Conservation (phyloP, 495 filamentous ascomycete species). For the Daldinia childiae region DNA sequence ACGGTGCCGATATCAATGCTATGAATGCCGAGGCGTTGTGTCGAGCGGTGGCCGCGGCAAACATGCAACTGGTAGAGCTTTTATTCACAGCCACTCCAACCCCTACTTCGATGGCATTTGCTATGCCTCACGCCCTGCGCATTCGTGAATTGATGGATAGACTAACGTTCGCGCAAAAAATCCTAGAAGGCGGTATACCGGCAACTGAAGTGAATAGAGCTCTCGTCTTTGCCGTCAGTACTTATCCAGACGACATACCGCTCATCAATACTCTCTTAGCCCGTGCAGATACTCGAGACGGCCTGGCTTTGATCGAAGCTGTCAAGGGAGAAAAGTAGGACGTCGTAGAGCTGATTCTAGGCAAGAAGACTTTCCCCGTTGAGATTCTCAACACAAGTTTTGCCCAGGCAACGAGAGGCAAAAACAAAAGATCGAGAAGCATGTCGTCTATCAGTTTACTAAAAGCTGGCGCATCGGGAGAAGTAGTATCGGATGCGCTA, state of each 20-base stretch:
- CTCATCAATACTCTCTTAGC: conserved; percentile 51
- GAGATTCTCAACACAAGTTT: conserved; percentile 48
- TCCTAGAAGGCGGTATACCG: conserved; percentile 54
- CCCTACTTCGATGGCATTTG: conserved; percentile 48
- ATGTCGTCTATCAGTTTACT: conserved; percentile 51
- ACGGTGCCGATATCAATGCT: conserved; percentile 56
- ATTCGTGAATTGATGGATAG: conserved; percentile 56
- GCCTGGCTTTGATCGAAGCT: conserved; percentile 52
- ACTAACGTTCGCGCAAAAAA: conserved; percentile 51
- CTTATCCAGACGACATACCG: conserved; percentile 51
- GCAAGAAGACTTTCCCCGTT: conserved; percentile 44
- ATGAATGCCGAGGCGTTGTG: conserved; percentile 55
- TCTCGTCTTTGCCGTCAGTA: conserved; percentile 53
- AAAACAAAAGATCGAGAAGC: conserved; percentile 44
- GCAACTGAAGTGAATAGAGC: conserved; percentile 53
- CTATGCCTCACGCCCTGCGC: conserved; percentile 56
- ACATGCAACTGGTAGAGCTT: conserved; percentile 52
- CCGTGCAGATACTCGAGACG: conserved; percentile 54
- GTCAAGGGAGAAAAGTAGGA: conserved; percentile 50
- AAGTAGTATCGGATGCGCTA: conserved; percentile 53
- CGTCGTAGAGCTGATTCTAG: conserved; percentile 51
- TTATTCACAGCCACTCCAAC: conserved; percentile 47
- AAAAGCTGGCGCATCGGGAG: conserved; percentile 48
- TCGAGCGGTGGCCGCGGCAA: conserved; percentile 50
- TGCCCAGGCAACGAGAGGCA: conserved; percentile 44